Conservation (phyloP, 805 yeast genomes). For the Ogataea ramenticola region DNA sequence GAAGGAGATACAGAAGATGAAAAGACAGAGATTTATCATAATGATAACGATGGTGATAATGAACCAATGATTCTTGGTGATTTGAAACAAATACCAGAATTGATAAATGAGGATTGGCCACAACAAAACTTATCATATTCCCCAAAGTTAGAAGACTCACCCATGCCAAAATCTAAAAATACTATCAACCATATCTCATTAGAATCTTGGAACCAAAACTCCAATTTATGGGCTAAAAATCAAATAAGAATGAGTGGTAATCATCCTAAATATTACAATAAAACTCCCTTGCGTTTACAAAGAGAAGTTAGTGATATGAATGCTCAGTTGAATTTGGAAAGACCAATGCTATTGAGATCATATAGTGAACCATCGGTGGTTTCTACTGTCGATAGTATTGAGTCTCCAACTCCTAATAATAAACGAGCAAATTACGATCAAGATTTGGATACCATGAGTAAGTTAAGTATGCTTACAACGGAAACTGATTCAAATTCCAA, state of each 20-base stretch:
- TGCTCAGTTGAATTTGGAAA: background rate
- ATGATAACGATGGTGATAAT: background rate
- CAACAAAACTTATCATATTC: background rate
- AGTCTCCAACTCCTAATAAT: background rate
- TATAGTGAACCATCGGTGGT: constrained; percentile 14
- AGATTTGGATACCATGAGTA: too few species aligned
- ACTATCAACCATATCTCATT: constrained; percentile 16
- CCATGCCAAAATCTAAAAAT: background rate
- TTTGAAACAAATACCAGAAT: constrained; percentile 17
- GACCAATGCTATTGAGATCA: constrained; percentile 11
- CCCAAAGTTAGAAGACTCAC: background rate
- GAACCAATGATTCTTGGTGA: constrained; percentile 1
- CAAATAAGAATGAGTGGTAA: constrained; percentile 13
- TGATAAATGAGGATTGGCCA: constrained; percentile 12
- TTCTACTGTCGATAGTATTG: background rate
- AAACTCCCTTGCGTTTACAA: background rate
- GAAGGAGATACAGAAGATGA: background rate
- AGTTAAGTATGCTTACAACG: too few species aligned
- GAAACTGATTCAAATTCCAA: background rate
- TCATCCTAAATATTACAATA: background rate
- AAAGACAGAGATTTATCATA: background rate
- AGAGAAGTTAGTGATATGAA: background rate
- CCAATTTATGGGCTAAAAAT: constrained; percentile 14
- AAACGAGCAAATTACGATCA: background rate
- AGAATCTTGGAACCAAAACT: constrained; percentile 22